Base-by-base conservation (phyloP, 2,329 filamentous ascomycete species). In the Phialophora expanda region DNA sequence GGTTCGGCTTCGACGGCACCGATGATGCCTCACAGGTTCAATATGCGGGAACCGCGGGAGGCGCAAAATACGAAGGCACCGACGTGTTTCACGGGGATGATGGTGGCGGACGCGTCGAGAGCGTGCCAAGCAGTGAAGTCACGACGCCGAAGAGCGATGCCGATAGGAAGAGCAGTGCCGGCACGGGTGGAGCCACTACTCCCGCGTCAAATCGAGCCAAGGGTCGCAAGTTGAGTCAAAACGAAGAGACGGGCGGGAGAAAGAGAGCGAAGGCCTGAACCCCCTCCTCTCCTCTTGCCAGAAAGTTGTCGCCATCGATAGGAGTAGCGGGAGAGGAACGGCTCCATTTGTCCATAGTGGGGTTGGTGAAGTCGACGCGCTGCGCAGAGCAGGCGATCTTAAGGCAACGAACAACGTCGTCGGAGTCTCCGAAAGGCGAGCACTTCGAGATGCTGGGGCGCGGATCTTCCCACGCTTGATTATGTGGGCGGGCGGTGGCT, bases 91-190 rank as follows among this genome's bases (percentile, higher is more conserved):
- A 34, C 1, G 75, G 75, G 9, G 72, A 75, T 4, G 76, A 70
- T 65, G 69, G 71, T 17, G 66, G 63, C 20, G 70, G 74, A 20
- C 68, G 79, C 17, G 75, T 81, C 28, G 80, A 82, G 68, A 77
- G 79, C 14, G 73, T 81, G 66, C 79, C 80, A 9, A 80, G 80
- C 68, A 81, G 80, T 62, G 79, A 81, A 68, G 69, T 75, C 11
- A 78, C 79, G 0, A 81, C 79, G 63, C 80, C 80, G 9, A 73
- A 75, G 20, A 66, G 64, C 11, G 64, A 59, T 6, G 46, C 41
- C 12, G 59, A 61, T 48, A 34, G 38, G 9, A 63, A 64, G 46
- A 54, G 44, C 26, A 24, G 12, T 54, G 20, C 44, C 44, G 22
- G 48, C 2, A 17, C 38, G 38, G 17, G 38, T 17, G 38, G 14